phyloP scores from a whole-genome alignment of 352 stramenopile species.

The Phytophthora vignae region DNA sequence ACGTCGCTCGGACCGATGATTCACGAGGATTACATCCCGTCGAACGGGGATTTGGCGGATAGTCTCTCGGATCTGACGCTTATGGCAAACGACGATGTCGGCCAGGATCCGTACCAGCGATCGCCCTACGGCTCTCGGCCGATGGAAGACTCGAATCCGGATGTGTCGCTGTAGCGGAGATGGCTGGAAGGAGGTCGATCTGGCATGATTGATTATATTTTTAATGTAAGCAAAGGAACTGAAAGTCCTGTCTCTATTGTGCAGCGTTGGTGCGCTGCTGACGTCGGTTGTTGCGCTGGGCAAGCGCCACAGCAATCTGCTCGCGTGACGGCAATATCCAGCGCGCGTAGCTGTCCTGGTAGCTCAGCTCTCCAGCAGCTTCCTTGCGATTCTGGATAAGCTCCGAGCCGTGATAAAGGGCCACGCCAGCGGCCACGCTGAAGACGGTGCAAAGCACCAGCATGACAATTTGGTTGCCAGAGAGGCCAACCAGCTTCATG shows the following conservation, averaged over 20 bases:
- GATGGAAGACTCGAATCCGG: constrained; percentile 41
- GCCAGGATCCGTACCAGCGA: constrained; percentile 34
- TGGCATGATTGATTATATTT: constrained; percentile 36
- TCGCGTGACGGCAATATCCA: constrained; percentile 78
- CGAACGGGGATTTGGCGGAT: constrained; percentile 55
- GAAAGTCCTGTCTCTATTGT: constrained; percentile 27
- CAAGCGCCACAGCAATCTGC: constrained; percentile 57
- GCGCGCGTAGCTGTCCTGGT: constrained; percentile 63
- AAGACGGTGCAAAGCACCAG: constrained; percentile 51
- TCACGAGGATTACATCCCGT: constrained; percentile 82
- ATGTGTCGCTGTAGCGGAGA: constrained; percentile 41
- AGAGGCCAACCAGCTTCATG: constrained; percentile 50
- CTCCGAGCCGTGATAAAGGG: constrained; percentile 57
- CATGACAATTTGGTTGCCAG: constrained; percentile 41
- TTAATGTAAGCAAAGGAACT: constrained; percentile 42
- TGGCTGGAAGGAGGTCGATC: neutral
- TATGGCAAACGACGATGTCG: constrained; percentile 42
- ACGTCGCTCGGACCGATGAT: constrained; percentile 50
- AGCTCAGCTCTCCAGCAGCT: constrained; percentile 47
- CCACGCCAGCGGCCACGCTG: constrained; percentile 48
- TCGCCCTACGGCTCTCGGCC: constrained; percentile 42
- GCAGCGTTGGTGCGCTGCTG: constrained; percentile 12
- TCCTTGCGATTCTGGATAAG: constrained; percentile 52
- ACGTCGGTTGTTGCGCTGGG: constrained; percentile 26
- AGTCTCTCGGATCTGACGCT: constrained; percentile 69